Conservation (phyloP, 495 filamentous ascomycete species). For the Friedmanniomyces endolithicus region DNA sequence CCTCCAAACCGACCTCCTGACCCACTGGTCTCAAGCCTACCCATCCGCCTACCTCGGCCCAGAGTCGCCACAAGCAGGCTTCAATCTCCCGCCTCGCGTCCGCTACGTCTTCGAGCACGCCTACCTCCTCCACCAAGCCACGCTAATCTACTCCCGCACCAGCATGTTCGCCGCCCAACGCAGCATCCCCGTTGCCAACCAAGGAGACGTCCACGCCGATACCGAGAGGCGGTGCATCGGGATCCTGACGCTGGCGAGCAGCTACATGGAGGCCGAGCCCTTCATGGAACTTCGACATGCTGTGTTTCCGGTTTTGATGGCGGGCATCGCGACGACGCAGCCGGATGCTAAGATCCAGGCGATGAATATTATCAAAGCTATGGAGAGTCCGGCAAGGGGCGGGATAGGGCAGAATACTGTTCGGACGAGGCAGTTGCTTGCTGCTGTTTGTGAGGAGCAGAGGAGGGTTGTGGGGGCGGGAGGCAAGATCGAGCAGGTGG, state of each 20-base stretch:
- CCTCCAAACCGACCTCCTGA: slow-evolving; percentile 12
- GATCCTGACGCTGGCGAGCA: slow-evolving; percentile 37
- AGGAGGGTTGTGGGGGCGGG: neutral
- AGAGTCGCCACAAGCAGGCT: slow-evolving; percentile 21
- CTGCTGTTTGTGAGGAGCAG: slow-evolving; percentile 37
- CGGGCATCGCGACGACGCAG: slow-evolving; percentile 36
- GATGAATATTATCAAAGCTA: slow-evolving; percentile 37
- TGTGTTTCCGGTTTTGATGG: slow-evolving; percentile 47
- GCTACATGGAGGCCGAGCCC: slow-evolving; percentile 24
- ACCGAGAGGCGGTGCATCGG: slow-evolving; percentile 34
- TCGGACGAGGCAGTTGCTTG: slow-evolving; percentile 38
- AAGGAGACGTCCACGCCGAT: slow-evolving; percentile 26
- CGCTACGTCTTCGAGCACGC: slow-evolving; percentile 34
- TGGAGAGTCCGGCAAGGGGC: slow-evolving; percentile 32
- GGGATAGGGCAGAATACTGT: slow-evolving; percentile 40
- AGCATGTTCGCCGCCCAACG: slow-evolving; percentile 32
- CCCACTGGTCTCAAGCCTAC: slow-evolving; percentile 4
- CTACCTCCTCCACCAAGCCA: slow-evolving; percentile 10
- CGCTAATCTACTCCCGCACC: slow-evolving; percentile 13
- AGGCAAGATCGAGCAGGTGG: slow-evolving; percentile 15
- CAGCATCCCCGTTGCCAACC: slow-evolving; percentile 18
- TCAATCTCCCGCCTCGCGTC: slow-evolving; percentile 11
- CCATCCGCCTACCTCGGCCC: slow-evolving; percentile 3
- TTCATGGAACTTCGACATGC: slow-evolving; percentile 35
- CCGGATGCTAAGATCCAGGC: slow-evolving; percentile 38